Base-by-base conservation (phyloP, 2,329 filamentous ascomycete genomes). In the Xylariaceae sp. region DNA sequence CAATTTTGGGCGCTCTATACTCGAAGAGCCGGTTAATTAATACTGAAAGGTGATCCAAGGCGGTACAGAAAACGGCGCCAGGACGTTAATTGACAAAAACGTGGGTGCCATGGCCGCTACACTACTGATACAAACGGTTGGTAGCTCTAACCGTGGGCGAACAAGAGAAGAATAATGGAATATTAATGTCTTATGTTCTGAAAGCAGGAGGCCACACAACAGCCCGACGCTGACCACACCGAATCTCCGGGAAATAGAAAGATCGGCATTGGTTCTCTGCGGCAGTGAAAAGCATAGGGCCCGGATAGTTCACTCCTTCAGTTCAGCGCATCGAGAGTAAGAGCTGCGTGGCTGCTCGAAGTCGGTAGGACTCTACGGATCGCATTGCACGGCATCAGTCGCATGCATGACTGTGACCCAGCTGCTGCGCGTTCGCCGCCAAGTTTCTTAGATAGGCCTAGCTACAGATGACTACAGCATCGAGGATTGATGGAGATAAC, bases 51-150 rank as follows among this genome's bases (percentile, higher is more conserved):
- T 16, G n/a, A 33, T 23, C 32, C n/a, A 30, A 55, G 46, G 46
- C 36, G 24, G 50, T 15, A 44, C 42, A 45, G n/a, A 21, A 32
- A 57, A 44, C 46, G 33, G 51, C 9, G n/a, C n/a, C 16, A 33
- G 11, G 30, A 33, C 30, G 11, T 33, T 11, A 33, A 30, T 13
- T 23, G 37, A 27, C 24, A 20, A 33, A 29, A 35, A 24, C 37
- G 49, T 48, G 47, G 36, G 33, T 39, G 35, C 24, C 43, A 42
- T 47, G 30, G 30, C 11, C 35, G 50, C 44, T 27, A 30, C 21
- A 44, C 37, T 21, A 39, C 20, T 40, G 16, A 16, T 44, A 39
- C 26, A 51, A n/a, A 41, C 46, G 47, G 46, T 48, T 35, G 46
- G 47, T 27, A 36, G 16, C 42, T 24, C 8, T 21, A 24, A 27